Evolutionary conservation across 805 yeast species (phyloP).

Genomic region (Candida hispaniensis): DNA sequence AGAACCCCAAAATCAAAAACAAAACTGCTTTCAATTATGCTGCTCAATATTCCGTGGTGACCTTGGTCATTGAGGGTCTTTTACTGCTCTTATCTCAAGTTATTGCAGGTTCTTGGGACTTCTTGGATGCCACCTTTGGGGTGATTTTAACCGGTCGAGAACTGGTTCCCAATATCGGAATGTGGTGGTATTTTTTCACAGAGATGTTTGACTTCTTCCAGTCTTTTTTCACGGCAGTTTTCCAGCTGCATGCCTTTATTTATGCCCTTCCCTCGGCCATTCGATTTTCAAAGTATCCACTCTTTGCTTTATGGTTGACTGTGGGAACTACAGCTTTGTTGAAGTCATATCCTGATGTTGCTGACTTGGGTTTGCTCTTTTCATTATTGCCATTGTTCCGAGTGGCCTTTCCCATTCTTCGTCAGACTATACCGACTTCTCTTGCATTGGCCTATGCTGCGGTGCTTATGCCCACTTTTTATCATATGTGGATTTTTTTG

Average conservation of each 20-base stretch:
- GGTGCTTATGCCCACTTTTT: conserved; percentile 75
- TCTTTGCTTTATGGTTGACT: conserved; percentile 42
- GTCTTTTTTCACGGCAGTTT: conserved; percentile 71
- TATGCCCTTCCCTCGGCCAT: conserved; percentile 66
- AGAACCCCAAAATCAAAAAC: conserved; percentile 1
- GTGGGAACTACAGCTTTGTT: conserved; percentile 51
- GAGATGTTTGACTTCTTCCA: conserved; percentile 89
- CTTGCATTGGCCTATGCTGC: conserved; percentile 47
- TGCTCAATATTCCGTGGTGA: conserved; percentile 17
- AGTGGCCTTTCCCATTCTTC: conserved; percentile 29
- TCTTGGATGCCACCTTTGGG: conserved; percentile 47
- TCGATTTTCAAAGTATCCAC: conserved; percentile 49
- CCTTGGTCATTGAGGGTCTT: conserved; percentile 17
- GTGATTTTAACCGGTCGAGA: conserved; percentile 45
- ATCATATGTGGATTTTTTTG: conserved; percentile 85
- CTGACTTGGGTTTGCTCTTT: conserved; percentile 56
- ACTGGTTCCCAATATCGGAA: conserved; percentile 79
- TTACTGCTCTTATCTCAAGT: conserved; percentile 24
- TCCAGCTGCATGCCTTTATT: conserved; percentile 60
- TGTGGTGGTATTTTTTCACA: conserved; percentile 98
- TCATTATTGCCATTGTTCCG: conserved; percentile 34
- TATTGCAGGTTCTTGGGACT: conserved; percentile 29
- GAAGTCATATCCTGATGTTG: conserved; percentile 76
- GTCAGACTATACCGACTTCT: conserved; percentile 39
- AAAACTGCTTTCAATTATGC: conserved; percentile 1